Percentiles rank a stretch among this genome's conserved stretches.
Conservation (phyloP, 1,284 basidiomycete genomes). For the Athelia psychrophila region DNA sequence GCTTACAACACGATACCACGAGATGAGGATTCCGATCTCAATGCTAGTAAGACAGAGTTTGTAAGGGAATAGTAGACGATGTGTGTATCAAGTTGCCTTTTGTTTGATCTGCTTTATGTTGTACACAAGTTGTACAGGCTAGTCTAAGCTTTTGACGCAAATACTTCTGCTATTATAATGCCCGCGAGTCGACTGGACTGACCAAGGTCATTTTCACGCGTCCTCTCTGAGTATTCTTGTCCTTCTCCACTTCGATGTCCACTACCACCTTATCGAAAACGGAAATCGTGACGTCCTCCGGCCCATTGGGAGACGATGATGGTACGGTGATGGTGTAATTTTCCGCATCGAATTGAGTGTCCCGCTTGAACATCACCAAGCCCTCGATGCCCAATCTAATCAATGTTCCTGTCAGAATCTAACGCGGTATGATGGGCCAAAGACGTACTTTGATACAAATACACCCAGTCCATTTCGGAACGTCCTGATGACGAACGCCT, state of each 20-base stretch:
- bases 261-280: slow-evolving; percentile 95
- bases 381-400: slow-evolving; percentile 90
- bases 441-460: slow-evolving; percentile 86
- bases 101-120: too few species aligned
- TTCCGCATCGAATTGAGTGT: slow-evolving; percentile 88
- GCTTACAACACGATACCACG: too few species aligned
- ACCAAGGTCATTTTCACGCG: slow-evolving; percentile 88
- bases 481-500: slow-evolving; percentile 93
- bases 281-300: slow-evolving; percentile 54
- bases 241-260: slow-evolving; percentile 90
- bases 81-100: too few species aligned
- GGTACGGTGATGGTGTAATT: slow-evolving; percentile 85
- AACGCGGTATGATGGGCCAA: slow-evolving; percentile 2
- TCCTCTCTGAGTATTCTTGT: slow-evolving; percentile 91
- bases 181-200: slow-evolving; percentile 62
- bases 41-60: too few species aligned
- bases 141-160: too few species aligned
- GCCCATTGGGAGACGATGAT: slow-evolving; percentile 27
- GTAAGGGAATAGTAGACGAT: too few species aligned
- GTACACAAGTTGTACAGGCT: too few species aligned
- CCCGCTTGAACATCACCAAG: slow-evolving; percentile 88
- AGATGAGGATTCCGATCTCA: too few species aligned
- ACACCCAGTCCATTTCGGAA: slow-evolving; percentile 96
- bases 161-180: slow-evolving; percentile 26
- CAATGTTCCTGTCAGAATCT: neutral